Percentiles rank a stretch among this genome's conserved stretches.
Evolutionary conservation across 768 basidiomycete genomes (phyloP).

Genomic region (Suillus discolor): DNA sequence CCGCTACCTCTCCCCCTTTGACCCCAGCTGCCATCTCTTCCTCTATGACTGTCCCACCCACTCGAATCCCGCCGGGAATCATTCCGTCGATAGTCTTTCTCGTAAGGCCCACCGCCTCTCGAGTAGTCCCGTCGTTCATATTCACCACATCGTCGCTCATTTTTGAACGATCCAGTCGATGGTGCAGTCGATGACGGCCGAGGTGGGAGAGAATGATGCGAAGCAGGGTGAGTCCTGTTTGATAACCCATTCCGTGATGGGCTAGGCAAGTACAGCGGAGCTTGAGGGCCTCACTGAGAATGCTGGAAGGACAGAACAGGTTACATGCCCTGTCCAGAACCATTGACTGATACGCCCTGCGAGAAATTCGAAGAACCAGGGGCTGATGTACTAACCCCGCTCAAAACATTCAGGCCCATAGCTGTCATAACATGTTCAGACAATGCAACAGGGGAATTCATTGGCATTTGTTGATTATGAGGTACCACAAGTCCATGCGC

Average conservation of each 20-base stretch:
- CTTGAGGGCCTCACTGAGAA: not conserved
- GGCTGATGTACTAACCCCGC: not conserved
- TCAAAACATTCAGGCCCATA: not conserved
- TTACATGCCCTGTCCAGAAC: not conserved
- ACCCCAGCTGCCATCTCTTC: conserved; percentile 12
- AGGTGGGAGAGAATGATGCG: not conserved
- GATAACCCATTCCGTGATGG: not conserved
- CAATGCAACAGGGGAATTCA: not conserved
- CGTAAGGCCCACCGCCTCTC: conserved; percentile 15
- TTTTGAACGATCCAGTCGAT: conserved; percentile 15
- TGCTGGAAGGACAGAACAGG: not conserved
- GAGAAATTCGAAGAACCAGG: not conserved
- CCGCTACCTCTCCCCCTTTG: conserved; percentile 9
- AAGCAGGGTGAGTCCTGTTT: not conserved
- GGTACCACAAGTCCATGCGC: not conserved
- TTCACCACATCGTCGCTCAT: conserved; percentile 19
- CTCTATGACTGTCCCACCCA: conserved; percentile 14
- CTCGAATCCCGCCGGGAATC: conserved; percentile 22
- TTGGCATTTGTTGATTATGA: conserved; percentile 15
- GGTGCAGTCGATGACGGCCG: not conserved
- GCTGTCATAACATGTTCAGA: not conserved
- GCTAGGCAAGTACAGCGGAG: not conserved
- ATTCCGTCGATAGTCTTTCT: conserved; percentile 15
- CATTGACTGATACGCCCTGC: not conserved
- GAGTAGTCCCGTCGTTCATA: conserved; percentile 7